Conservation (phyloP, 2,329 filamentous ascomycete species). For the Colletotrichum karsti region DNA sequence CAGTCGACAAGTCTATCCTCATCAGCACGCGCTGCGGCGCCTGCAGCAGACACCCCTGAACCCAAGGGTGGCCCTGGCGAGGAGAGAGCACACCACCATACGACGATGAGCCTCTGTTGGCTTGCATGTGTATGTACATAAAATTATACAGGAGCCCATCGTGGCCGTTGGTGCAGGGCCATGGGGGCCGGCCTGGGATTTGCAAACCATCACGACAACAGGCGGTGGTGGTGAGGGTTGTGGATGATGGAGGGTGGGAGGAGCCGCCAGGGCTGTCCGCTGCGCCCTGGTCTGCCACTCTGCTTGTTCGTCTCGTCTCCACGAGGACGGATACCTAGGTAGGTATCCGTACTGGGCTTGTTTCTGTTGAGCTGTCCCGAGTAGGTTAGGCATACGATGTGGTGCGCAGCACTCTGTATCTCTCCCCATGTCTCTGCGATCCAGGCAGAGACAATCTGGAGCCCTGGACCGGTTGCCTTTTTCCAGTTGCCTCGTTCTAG, state of each 20-base stretch:
- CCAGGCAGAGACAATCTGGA: slow-evolving; percentile 24
- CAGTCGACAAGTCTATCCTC: neutral
- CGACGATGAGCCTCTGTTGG: slow-evolving; percentile 4
- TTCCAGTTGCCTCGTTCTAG: slow-evolving; percentile 16
- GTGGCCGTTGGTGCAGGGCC: neutral
- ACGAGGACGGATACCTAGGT: neutral
- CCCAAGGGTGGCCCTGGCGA: neutral
- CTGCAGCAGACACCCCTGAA: slow-evolving; percentile 19
- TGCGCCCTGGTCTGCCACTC: slow-evolving; percentile 10
- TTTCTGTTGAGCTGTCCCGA: neutral
- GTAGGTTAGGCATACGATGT: neutral
- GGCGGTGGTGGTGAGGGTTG: neutral
- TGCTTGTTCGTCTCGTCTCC: neutral
- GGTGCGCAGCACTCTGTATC: too few species aligned
- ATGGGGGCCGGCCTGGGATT: neutral
- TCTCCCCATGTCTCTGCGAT: neutral
- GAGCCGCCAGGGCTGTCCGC: slow-evolving; percentile 15
- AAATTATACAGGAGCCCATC: slow-evolving; percentile 3
- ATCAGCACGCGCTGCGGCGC: slow-evolving; percentile 10
- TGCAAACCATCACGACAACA: neutral
- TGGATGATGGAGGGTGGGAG: slow-evolving; percentile 7
- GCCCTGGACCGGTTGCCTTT: slow-evolving; percentile 10
- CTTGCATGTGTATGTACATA: slow-evolving; percentile 13
- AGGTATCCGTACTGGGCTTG: neutral
- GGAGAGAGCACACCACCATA: slow-evolving; percentile 9